Evolutionary conservation across 1,284 basidiomycete genomes (phyloP).

Genomic region (Ustilago tritici): DNA sequence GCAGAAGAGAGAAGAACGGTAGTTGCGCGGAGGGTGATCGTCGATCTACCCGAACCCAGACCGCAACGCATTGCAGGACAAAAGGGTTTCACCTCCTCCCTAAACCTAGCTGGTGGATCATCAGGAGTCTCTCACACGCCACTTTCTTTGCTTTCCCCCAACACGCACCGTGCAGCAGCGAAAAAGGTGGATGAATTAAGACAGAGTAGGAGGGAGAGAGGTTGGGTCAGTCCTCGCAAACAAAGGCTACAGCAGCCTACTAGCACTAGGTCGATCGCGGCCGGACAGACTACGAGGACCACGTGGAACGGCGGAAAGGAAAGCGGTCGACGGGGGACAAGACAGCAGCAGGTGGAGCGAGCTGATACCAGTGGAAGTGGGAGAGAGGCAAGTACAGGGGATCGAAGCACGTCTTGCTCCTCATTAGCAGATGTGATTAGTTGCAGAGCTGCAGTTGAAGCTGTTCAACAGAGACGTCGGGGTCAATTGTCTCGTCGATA

Average conservation of each 20-base stretch:
- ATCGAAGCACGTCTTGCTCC: background rate
- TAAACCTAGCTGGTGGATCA: slow-evolving; percentile 27
- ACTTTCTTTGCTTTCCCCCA: slow-evolving; percentile 39
- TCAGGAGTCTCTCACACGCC: slow-evolving; percentile 42
- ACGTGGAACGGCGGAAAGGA: background rate
- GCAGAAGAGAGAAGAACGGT: background rate
- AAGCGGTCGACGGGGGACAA: background rate
- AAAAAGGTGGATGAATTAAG: slow-evolving; percentile 34
- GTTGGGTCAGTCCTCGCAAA: slow-evolving; percentile 29
- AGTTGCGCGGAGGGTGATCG: too few relatives aligned
- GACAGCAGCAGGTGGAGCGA: background rate
- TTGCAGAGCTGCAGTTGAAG: background rate
- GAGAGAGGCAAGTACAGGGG: slow-evolving; percentile 6
- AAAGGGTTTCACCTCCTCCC: slow-evolving; percentile 9
- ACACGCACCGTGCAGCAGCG: slow-evolving; percentile 29
- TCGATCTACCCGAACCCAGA: too few relatives aligned
- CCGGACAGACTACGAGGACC: too few relatives aligned
- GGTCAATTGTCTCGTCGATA: too few relatives aligned
- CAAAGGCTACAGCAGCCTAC: background rate
- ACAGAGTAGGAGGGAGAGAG: slow-evolving; percentile 17
- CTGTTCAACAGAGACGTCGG: background rate
- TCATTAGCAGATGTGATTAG: slow-evolving; percentile 4
- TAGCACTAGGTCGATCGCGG: background rate
- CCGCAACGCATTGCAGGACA: background rate
- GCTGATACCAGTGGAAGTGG: slow-evolving; percentile 2